Base-by-base conservation (phyloP, 2,329 filamentous ascomycete genomes). In the Penicillium verrucosum region DNA sequence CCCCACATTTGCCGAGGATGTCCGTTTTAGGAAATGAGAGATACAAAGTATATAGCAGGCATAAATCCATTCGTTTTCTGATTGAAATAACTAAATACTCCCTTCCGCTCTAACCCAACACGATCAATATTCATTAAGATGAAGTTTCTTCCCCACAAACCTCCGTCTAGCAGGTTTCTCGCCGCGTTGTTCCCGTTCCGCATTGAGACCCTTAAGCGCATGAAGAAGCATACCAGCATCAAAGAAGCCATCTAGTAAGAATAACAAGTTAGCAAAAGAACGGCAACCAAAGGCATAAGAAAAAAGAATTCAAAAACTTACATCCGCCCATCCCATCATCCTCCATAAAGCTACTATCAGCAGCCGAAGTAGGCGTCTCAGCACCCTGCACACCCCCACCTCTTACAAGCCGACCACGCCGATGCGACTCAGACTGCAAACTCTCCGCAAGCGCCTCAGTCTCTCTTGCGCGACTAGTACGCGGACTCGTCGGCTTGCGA, bases 181-280 rank as follows among this genome's bases (percentile, higher is more conserved):
- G 37, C 59, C 50, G 21, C 62, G 61, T 56, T 72, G 71, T 46
- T 75, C 74, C 45, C 68, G 68, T 43, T 74, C 67, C 25, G 68
- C 68, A 42, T 60, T 61, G 32, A 73, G 60, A 2, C 87, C 88
- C 71, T 92, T 92, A 56, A 96, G 84, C 1, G 92, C 91, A 72
- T 95, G 90, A 25, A 94, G 81, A 5, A 97, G 83, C 91, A 97
- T 96, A 14, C 93, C 93, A 0, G 93, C 92, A 72, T 97, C 93
- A 76, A 97, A 97, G 80, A 97, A 97, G 32, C 93, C 93, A 80
- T 97, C 92, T 96, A 70, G 12, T 45, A 27, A 48, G 43, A 21
- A 14, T 32, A 34, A 6, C 5, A 42, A 32, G 42, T 63, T 64
- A 62, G 56, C 44, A 47, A 52, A 30, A 23, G 10, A 14, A 1